Evolutionary conservation across 2,329 filamentous ascomycete species (phyloP).

Genomic region (Berkeleyomyces basicola): DNA sequence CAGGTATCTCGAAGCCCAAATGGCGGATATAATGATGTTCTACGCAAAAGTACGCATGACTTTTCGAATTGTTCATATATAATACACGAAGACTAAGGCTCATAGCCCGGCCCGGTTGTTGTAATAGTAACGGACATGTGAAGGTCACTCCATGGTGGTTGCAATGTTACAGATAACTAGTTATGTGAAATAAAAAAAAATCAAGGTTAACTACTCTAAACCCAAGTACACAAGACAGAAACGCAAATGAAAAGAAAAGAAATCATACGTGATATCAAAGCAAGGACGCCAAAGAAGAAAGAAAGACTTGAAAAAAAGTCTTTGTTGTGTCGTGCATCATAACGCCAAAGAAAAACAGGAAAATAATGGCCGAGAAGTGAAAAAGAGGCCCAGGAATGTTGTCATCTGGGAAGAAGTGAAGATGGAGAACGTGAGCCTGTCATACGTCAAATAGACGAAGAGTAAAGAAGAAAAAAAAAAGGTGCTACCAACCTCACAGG

Average conservation of each 20-base stretch:
- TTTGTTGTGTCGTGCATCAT: background rate
- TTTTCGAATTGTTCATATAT: background rate
- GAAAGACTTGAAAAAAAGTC: background rate
- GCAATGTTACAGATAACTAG: background rate
- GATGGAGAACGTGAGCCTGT: background rate
- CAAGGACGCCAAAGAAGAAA: background rate
- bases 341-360: background rate
- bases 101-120: background rate
- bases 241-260: background rate
- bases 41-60: background rate
- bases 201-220: background rate
- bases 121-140: background rate
- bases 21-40: background rate
- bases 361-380: background rate
- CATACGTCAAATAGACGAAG: background rate
- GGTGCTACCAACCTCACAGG: background rate
- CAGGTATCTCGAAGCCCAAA: background rate
- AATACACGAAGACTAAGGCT: background rate
- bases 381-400: background rate
- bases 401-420: background rate
- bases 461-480: background rate
- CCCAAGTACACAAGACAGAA: background rate
- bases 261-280: constrained; percentile 3
- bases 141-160: background rate
- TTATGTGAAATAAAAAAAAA: background rate